A percentile compares a stretch with the other conserved stretches of the same genome.
phyloP scores from a whole-genome alignment of 2,329 filamentous ascomycete species.

The Periconia sp. region DNA sequence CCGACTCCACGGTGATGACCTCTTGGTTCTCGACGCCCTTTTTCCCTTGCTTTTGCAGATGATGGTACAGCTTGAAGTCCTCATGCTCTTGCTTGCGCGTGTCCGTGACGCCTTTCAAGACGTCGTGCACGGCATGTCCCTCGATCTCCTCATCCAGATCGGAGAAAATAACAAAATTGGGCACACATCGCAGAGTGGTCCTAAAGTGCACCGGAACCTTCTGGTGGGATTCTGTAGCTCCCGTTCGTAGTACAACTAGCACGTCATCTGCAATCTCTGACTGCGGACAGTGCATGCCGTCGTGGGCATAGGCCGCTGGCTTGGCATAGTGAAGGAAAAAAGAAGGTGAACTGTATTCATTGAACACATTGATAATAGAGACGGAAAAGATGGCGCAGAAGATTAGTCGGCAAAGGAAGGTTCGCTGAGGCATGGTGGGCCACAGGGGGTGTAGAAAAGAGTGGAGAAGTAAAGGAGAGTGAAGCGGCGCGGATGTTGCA shows the following conservation, averaged over 20 bases:
- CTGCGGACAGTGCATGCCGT: conserved; percentile 36
- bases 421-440: conserved; percentile 36
- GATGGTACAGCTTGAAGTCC: conserved; percentile 62
- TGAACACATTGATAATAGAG: conserved; percentile 44
- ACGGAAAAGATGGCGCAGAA: conserved; percentile 42
- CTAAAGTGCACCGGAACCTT: conserved; percentile 64
- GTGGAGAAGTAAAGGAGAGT: conserved; percentile 5
- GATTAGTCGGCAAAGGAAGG: conserved; percentile 40
- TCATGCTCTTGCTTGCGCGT: conserved; percentile 47
- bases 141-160: conserved; percentile 63
- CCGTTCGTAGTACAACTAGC: conserved; percentile 65
- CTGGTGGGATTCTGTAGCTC: conserved; percentile 63
- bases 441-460: conserved; percentile 7
- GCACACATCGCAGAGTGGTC: conserved; percentile 63
- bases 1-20: conserved; percentile 37
- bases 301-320: conserved; percentile 18
- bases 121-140: conserved; percentile 55
- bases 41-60: conserved; percentile 53
- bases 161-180: conserved; percentile 63
- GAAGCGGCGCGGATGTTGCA: conserved; percentile 6
- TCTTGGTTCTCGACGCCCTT: conserved; percentile 44
- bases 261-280: conserved; percentile 55
- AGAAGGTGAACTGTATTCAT: conserved; percentile 31
- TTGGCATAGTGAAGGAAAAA: conserved; percentile 35
- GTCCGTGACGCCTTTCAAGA: conserved; percentile 53